Conservation (phyloP, 2,329 filamentous ascomycete species). For the Capronia epimyces region DNA sequence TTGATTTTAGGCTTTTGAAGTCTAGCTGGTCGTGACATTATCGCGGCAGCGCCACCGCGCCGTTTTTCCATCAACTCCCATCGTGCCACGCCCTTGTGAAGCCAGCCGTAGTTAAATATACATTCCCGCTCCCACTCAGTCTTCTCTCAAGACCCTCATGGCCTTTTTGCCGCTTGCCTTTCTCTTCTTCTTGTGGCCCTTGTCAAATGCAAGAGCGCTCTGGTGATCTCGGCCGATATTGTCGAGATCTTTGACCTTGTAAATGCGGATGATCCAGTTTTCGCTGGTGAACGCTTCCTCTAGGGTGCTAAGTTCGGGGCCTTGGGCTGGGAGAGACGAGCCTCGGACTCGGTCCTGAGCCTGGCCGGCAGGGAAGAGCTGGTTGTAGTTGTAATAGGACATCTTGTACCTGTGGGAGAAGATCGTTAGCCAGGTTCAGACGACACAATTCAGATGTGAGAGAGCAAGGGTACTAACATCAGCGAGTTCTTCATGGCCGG, state of each 20-base stretch:
- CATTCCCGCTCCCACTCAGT: constrained; percentile 30
- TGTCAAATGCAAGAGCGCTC: constrained; percentile 51
- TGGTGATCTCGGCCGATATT: constrained; percentile 88
- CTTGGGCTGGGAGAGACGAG: constrained; percentile 70
- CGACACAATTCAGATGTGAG: not conserved
- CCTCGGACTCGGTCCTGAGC: constrained; percentile 84
- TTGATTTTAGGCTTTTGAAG: not conserved
- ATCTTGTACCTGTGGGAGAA: constrained; percentile 81
- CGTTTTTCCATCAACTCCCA: not conserved
- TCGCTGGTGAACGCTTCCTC: constrained; percentile 98
- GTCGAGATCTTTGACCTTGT: constrained; percentile 99
- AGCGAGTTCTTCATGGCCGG: constrained; percentile 98
- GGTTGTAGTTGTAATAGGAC: constrained; percentile 97
- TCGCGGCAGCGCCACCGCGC: not conserved
- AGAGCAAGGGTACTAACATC: constrained; percentile 83
- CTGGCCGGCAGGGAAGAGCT: constrained; percentile 85
- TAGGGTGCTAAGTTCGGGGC: constrained; percentile 77
- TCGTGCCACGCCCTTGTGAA: not conserved
- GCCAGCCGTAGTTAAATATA: not conserved
- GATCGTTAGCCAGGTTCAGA: constrained; percentile 21
- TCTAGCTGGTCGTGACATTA: not conserved
- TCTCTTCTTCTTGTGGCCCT: constrained; percentile 50
- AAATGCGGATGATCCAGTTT: constrained; percentile 99
- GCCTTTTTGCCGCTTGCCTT: constrained; percentile 41
- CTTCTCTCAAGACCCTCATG: constrained; percentile 41